Conservation (phyloP, 2,329 filamentous ascomycete species). For the Sarocladium kiliense region DNA sequence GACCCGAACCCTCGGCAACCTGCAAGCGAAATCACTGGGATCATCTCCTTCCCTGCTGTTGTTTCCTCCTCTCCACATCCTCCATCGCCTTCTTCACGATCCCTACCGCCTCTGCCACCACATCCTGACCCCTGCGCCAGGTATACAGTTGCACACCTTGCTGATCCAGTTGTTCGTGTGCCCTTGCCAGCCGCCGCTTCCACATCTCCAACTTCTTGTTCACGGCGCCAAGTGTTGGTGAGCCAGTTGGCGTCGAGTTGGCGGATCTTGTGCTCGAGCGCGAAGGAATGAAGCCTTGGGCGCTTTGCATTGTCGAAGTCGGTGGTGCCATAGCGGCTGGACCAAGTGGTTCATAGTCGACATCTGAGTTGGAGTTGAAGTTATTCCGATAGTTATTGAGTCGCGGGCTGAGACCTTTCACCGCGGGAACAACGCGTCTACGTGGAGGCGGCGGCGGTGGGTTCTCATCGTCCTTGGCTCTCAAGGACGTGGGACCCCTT, state of each 20-base stretch:
- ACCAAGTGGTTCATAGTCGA: conserved; percentile 34
- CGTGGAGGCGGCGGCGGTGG: conserved; percentile 45
- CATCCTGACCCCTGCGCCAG: conserved; percentile 70
- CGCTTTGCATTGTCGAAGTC: neutral
- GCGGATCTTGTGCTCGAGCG: conserved; percentile 24
- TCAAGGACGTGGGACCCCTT: neutral
- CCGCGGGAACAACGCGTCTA: conserved; percentile 35
- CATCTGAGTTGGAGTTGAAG: conserved; percentile 30
- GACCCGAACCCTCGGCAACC: no score
- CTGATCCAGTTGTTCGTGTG: conserved; percentile 56
- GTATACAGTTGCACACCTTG: conserved; percentile 64
- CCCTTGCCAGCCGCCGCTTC: conserved; percentile 61
- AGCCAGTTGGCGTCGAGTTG: conserved; percentile 27
- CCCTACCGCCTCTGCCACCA: conserved; percentile 58
- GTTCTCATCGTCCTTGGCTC: conserved; percentile 13
- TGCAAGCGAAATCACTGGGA: neutral
- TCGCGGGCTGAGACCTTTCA: conserved; percentile 26
- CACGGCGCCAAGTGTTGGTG: conserved; percentile 26
- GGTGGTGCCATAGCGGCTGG: conserved; percentile 33
- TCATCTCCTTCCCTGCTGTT: neutral
- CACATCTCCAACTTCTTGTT: conserved; percentile 72
- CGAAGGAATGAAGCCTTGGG: conserved; percentile 13
- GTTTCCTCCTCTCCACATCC: conserved; percentile 29
- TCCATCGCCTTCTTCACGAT: conserved; percentile 54
- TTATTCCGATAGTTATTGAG: conserved; percentile 24